Base-by-base conservation (phyloP, 495 filamentous ascomycete species). In the Daldinia caldariorum region DNA sequence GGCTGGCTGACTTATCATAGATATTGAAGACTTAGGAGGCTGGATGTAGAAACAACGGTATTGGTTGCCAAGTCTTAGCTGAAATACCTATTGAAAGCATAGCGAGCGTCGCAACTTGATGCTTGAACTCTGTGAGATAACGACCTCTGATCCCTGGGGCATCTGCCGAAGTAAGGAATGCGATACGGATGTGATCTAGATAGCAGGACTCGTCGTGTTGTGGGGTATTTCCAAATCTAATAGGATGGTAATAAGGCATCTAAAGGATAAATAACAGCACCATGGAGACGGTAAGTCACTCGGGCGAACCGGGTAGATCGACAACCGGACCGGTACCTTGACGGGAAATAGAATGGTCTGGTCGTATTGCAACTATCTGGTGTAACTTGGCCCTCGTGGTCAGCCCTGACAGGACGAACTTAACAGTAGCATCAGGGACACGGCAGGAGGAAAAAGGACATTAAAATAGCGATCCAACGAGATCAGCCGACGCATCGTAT, bases 311-410 rank as follows among this genome's bases (percentile, higher is more conserved):
- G 59, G 49, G 31, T 51, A 29, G n/a, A 56, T 63, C 18, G 47
- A 63, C 3, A 31, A 35, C 54, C 49, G 54, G 39, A 31, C 55
- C 39, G 55, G 60, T 60, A 57, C 56, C 34, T 68, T 51, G n/a
- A 53, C 43, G 32, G 57, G 55, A 22, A 45, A 63, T 22, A 63
- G 29, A 32, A 51, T 62, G 54, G 34, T 58, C 57, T 39, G 26
- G 51, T 55, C 63, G 51, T 58, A 67, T 67, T 56, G 39, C 35
- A 57, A 61, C 61, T 61, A 51, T 67, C 45, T 59, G 31, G 54
- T 64, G 69, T 53, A 66, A 64, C 64, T 45, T 53, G 41, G 29
- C 54, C 37, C 60, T 57, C 64, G 64, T 72, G 56, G 65, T 61
- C 56, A 45, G 57, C 47, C 51, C 38, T 67, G 56, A 68, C 45